Percentiles rank a stretch among this genome's conserved stretches.
These are phyloP conservation scores for Peronosclerospora sorghi DNA, from an alignment of 352 stramenopile genomes.

Conservation along the genomic window DNA sequence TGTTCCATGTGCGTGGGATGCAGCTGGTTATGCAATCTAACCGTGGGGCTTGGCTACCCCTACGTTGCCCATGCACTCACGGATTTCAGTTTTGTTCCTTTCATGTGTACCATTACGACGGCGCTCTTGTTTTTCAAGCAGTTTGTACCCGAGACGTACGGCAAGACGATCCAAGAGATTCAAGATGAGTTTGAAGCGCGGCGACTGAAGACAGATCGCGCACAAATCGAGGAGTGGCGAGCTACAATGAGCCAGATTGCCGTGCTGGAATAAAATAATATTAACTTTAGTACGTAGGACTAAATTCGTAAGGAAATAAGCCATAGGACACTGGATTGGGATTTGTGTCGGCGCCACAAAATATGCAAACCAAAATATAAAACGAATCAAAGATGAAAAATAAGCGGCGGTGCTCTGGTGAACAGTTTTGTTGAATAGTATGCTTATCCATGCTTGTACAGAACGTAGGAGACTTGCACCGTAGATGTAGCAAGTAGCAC, in stretches of 20 bases:
- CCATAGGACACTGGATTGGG: no score
- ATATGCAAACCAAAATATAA: no score
- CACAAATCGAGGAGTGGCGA: not conserved
- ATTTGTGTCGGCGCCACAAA: no score
- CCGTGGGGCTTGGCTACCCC: constrained; percentile 40
- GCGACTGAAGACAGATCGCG: constrained; percentile 1
- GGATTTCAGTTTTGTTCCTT: constrained; percentile 41
- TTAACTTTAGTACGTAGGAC: no score
- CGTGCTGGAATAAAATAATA: constrained; percentile 14
- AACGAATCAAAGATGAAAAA: no score
- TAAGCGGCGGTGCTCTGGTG: no score
- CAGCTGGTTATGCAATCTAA: constrained; percentile 43
- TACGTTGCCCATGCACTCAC: constrained; percentile 34
- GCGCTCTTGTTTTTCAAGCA: constrained; percentile 32
- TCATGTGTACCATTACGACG: constrained; percentile 33
- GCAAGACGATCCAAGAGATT: constrained; percentile 57
- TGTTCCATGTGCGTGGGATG: constrained; percentile 35
- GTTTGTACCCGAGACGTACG: constrained; percentile 46
- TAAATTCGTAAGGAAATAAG: no score
- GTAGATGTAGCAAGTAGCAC: no score
- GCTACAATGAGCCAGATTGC: constrained; percentile 11
- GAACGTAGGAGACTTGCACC: no score
- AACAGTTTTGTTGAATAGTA: no score
- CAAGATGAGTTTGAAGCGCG: constrained; percentile 27
- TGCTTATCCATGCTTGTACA: no score